phyloP scores from a whole-genome alignment of 164 flowering plant species.

The Berberis vulgaris region DNA sequence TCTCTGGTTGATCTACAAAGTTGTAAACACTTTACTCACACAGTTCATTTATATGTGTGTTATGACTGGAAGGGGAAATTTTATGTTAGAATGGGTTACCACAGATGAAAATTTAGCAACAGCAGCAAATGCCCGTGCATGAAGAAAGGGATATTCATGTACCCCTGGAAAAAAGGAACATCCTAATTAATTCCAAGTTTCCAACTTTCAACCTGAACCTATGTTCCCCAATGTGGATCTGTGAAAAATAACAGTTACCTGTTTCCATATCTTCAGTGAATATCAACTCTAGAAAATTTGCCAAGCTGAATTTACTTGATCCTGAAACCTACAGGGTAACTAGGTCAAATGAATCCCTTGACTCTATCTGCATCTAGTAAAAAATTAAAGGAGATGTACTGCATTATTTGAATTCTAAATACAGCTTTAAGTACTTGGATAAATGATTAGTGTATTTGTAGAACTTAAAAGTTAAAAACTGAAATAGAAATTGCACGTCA shows the following conservation, averaged over 20 bases:
- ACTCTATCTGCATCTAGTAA: too few relatives aligned
- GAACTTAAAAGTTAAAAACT: too few relatives aligned
- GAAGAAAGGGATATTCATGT: slow-evolving; percentile 77
- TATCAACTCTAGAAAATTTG: slow-evolving; percentile 46
- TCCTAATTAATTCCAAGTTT: slow-evolving; percentile 6
- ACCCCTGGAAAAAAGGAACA: slow-evolving; percentile 41
- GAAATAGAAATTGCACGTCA: too few relatives aligned
- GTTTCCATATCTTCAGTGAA: slow-evolving; percentile 52
- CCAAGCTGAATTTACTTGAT: slow-evolving; percentile 19
- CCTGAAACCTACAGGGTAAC: slow-evolving; percentile 41
- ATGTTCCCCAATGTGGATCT: background rate
- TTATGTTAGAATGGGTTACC: slow-evolving; percentile 30
- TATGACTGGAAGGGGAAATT: background rate
- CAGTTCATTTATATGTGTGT: background rate
- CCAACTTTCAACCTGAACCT: background rate
- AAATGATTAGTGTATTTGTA: background rate
- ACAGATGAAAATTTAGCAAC: slow-evolving; percentile 70
- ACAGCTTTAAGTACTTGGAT: background rate
- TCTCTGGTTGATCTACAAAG: slow-evolving; percentile 47
- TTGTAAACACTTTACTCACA: background rate
- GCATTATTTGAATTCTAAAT: background rate
- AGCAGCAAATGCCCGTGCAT: slow-evolving; percentile 68
- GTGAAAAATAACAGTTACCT: slow-evolving; percentile 26
- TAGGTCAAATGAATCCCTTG: background rate
- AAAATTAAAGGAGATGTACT: background rate